Conservation (phyloP, 306 rosid genomes). For the Glycine tomentella region DNA sequence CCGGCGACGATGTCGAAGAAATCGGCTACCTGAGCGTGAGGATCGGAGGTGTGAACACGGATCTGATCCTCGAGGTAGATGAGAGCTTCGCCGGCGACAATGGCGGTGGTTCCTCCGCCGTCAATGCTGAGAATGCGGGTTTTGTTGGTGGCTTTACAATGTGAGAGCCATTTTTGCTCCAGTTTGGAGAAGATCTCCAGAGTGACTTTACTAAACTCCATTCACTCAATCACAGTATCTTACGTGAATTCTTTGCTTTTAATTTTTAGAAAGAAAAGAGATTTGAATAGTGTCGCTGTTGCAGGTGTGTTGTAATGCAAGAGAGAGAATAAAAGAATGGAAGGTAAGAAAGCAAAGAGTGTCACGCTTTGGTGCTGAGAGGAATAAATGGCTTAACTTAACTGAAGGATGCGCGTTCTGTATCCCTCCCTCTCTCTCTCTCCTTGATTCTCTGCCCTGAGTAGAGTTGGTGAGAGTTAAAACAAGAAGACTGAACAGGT, state of each 20-base stretch:
- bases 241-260: background rate
- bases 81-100: slow-evolving; percentile 79
- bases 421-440: too few relatives aligned
- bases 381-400: slow-evolving; percentile 49
- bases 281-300: background rate
- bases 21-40: slow-evolving; percentile 75
- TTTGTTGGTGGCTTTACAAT: slow-evolving; percentile 64
- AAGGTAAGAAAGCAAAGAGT: slow-evolving; percentile 34
- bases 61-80: slow-evolving; percentile 94
- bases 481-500: slow-evolving; percentile 44
- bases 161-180: slow-evolving; percentile 97
- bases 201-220: slow-evolving; percentile 86
- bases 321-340: slow-evolving; percentile 27
- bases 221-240: slow-evolving; percentile 12
- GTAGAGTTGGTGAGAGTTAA: slow-evolving; percentile 56
- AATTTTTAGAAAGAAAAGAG: background rate
- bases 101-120: slow-evolving; percentile 85
- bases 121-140: slow-evolving; percentile 93
- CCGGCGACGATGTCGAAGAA: slow-evolving; percentile 91
- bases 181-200: slow-evolving; percentile 91
- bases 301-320: background rate
- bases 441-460: slow-evolving; percentile 20
- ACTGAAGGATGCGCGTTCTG: slow-evolving; percentile 11
- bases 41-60: slow-evolving; percentile 81
- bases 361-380: slow-evolving; percentile 64